phyloP scores from a whole-genome alignment of 2,329 filamentous ascomycete species.

The Monilinia aucupariae region DNA sequence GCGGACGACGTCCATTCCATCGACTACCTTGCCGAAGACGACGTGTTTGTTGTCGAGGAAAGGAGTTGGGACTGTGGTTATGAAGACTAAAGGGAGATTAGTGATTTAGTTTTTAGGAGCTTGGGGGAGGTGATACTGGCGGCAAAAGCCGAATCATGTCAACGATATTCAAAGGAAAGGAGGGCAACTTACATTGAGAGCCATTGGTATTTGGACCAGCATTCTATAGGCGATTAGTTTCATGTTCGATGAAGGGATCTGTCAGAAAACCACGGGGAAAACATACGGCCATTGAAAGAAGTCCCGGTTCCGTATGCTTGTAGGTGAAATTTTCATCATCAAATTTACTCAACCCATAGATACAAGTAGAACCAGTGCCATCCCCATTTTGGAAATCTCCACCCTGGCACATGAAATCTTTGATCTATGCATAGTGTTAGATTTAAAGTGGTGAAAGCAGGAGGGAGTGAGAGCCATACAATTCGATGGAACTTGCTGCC shows the following conservation, averaged over 20 bases:
- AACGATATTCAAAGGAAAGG: background rate
- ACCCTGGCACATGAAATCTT: conserved; percentile 95
- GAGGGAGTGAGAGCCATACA: conserved; percentile 47
- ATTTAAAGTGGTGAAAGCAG: background rate
- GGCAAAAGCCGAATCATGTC: background rate
- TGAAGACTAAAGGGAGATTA: conserved; percentile 96
- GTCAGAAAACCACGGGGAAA: background rate
- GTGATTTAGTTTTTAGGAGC: conserved; percentile 39
- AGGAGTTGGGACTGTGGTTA: conserved; percentile 80
- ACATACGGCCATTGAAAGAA: conserved; percentile 89
- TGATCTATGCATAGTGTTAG: conserved; percentile 50
- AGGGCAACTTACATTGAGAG: conserved; percentile 55
- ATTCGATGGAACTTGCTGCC: conserved; percentile 91
- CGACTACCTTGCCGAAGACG: conserved; percentile 85
- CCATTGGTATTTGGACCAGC: conserved; percentile 90
- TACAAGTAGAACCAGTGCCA: conserved; percentile 80
- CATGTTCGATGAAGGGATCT: background rate
- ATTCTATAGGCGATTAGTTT: conserved; percentile 52
- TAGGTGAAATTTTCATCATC: conserved; percentile 83
- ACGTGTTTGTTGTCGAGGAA: conserved; percentile 92
- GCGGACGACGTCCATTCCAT: conserved; percentile 82
- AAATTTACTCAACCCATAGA: conserved; percentile 81
- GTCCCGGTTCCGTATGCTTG: conserved; percentile 71
- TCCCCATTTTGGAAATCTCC: conserved; percentile 94
- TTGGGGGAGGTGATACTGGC: background rate